Base-by-base conservation (phyloP, 2,329 filamentous ascomycete species). In the Pseudocercospora eumusae region DNA sequence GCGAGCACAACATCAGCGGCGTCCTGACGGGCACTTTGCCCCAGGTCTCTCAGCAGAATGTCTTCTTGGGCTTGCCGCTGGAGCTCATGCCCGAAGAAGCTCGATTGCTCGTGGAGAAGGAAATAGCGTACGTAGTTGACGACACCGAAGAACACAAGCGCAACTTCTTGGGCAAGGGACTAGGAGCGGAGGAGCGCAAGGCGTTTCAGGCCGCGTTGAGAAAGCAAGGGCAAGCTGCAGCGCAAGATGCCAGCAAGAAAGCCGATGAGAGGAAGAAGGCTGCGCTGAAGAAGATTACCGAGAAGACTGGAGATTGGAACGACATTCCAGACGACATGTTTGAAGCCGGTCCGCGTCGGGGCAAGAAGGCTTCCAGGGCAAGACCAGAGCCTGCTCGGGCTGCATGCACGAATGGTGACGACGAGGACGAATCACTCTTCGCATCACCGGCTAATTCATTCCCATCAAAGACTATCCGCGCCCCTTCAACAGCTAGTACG, bases 61-160 rank as follows among this genome's bases (percentile, higher is more conserved):
- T 96, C 61, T 98, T 98, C 74, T 84, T 93, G 62, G 91, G 93
- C 50, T 79, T 98, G 55, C 95, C 95, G 2, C 79, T 98, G 25
- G 90, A 97, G 80, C 82, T 99, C 49, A 91, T 95, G 80, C 88
- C 91, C 1, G 95, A 98, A 78, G 95, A 99, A 80, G 93, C 89
- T 3, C 84, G 87, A 66, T 79, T 95, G 58, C 83, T 99, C 27
- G 87, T 96, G 62, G 88, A 92, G 68, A 88, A 88, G 69, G 86
- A 85, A 62, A 85, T 87, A 69, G 93, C 87, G 45, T 91, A 89
- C 76, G 83, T 96, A 68, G 87, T 93, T 69, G 91, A 97, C 75
- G 93, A 96, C 77, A 81, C 82, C 57, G 81, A 83, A 57, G 86
- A 85, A 67, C 95, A 98, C 76, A 82, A 84, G 40, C 74, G 83